Percentiles rank a stretch among this genome's conserved stretches.
Conservation (phyloP, 2,329 filamentous ascomycete genomes). For the Pseudogymnoascus sp. region DNA sequence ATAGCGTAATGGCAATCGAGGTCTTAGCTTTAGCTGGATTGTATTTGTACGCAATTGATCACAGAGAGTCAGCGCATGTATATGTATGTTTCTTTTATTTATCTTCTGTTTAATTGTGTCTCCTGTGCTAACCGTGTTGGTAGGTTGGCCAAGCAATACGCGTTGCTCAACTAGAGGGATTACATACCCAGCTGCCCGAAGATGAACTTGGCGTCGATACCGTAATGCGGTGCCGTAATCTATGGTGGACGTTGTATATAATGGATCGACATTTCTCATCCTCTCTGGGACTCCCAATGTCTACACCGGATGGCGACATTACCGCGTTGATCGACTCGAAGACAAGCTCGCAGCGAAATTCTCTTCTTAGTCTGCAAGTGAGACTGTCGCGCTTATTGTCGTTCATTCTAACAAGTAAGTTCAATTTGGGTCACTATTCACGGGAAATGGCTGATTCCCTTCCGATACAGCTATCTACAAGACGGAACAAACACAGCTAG, state of each 20-base stretch:
- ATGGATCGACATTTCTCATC: slow-evolving; percentile 35
- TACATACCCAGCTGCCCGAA: slow-evolving; percentile 35
- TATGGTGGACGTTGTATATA: slow-evolving; percentile 37
- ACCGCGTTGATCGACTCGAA: slow-evolving; percentile 27
- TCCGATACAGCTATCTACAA: slow-evolving; percentile 29
- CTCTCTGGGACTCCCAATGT: slow-evolving; percentile 32
- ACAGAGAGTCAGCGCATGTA: slow-evolving; percentile 29
- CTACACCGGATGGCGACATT: slow-evolving; percentile 33
- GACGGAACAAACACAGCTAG: slow-evolving; percentile 28
- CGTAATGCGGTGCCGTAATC: slow-evolving; percentile 28
- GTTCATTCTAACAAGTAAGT: slow-evolving; percentile 30
- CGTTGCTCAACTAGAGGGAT: slow-evolving; percentile 34
- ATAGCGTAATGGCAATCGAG: slow-evolving; percentile 32
- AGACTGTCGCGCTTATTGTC: slow-evolving; percentile 31
- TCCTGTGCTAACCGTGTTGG: not conserved
- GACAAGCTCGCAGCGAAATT: slow-evolving; percentile 23
- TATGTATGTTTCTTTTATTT: slow-evolving; percentile 20
- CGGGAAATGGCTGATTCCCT: not conserved
- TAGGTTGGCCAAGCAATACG: slow-evolving; percentile 34
- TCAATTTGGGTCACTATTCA: not conserved
- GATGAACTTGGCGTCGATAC: slow-evolving; percentile 28
- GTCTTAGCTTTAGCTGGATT: slow-evolving; percentile 30
- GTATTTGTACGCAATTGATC: slow-evolving; percentile 33
- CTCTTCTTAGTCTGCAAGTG: slow-evolving; percentile 29
- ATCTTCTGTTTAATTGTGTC: not conserved